Percentiles rank a stretch among this genome's conserved stretches.
phyloP scores from a whole-genome alignment of 192 early-diverging fungal genomes.

The Gigaspora rosea region DNA sequence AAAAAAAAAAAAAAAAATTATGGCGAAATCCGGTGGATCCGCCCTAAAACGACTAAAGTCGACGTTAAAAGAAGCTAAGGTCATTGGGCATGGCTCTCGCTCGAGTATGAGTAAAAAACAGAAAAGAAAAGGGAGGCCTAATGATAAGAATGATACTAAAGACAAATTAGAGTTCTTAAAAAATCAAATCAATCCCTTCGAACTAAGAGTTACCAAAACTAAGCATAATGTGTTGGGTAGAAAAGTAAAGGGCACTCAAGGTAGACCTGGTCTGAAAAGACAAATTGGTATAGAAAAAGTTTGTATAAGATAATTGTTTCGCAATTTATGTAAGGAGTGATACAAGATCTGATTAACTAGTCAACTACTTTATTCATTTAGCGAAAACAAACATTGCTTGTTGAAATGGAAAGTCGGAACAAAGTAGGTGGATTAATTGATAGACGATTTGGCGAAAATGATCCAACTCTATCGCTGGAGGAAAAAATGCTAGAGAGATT shows the following conservation, averaged over 20 bases:
- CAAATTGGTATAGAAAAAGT: slow-evolving; percentile 83
- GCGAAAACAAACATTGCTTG: slow-evolving; percentile 82
- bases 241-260: slow-evolving; percentile 78
- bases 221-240: slow-evolving; percentile 87
- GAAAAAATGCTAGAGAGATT: slow-evolving; percentile 97
- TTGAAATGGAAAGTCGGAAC: slow-evolving; percentile 71
- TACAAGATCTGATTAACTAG: not conserved
- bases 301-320: slow-evolving; percentile 30
- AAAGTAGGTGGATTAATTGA: slow-evolving; percentile 82
- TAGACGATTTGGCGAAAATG: slow-evolving; percentile 91
- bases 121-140: slow-evolving; percentile 52
- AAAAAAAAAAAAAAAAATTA: too few relatives aligned
- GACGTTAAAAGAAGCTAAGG: slow-evolving; percentile 74
- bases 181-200: slow-evolving; percentile 82
- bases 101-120: slow-evolving; percentile 67
- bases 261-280: slow-evolving; percentile 77
- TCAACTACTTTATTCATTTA: slow-evolving; percentile 28
- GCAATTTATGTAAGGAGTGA: not conserved
- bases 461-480: slow-evolving; percentile 84
- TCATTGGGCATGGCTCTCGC: slow-evolving; percentile 70
- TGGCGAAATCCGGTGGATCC: slow-evolving; percentile 46
- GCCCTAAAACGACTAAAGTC: slow-evolving; percentile 82
- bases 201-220: slow-evolving; percentile 73
- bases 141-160: slow-evolving; percentile 54
- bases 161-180: slow-evolving; percentile 38